phyloP scores from a whole-genome alignment of 2,329 filamentous ascomycete genomes.

The Verticillium isaacii region DNA sequence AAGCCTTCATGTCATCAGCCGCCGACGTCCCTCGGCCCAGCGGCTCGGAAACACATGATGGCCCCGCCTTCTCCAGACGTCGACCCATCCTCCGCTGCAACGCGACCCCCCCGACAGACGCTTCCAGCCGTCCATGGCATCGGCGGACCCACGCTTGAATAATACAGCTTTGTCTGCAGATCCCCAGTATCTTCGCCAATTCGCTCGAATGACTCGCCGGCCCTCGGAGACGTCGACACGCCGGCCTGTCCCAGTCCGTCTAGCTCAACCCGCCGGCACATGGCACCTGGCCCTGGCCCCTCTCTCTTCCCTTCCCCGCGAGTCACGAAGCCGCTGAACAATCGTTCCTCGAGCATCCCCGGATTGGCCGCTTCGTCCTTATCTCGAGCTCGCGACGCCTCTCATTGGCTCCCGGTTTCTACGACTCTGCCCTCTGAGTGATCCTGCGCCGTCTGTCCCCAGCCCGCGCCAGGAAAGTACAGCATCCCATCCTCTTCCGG shows the following conservation, averaged over 20 bases:
- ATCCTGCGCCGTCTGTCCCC: neutral
- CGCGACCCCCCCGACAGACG: neutral
- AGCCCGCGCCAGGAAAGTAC: neutral
- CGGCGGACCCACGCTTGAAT: conserved; percentile 1
- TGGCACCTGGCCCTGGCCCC: neutral
- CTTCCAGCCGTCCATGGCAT: neutral
- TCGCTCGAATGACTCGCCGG: neutral
- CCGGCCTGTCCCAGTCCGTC: neutral
- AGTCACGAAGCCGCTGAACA: neutral
- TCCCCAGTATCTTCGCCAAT: neutral
- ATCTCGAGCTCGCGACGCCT: neutral
- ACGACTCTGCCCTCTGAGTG: neutral
- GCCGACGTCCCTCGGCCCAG: neutral
- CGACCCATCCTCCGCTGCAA: neutral
- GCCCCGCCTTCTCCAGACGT: neutral
- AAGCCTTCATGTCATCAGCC: neutral
- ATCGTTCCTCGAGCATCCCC: neutral
- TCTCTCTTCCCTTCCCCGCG: neutral
- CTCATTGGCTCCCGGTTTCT: neutral
- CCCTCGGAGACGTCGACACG: neutral
- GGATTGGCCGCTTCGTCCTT: neutral
- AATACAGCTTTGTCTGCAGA: neutral
- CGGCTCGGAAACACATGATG: neutral
- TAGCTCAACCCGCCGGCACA: neutral
- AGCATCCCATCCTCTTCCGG: neutral